These are phyloP conservation scores for Lentinula detonsa DNA, from an alignment of 768 basidiomycete genomes.

Conservation along the genomic window DNA sequence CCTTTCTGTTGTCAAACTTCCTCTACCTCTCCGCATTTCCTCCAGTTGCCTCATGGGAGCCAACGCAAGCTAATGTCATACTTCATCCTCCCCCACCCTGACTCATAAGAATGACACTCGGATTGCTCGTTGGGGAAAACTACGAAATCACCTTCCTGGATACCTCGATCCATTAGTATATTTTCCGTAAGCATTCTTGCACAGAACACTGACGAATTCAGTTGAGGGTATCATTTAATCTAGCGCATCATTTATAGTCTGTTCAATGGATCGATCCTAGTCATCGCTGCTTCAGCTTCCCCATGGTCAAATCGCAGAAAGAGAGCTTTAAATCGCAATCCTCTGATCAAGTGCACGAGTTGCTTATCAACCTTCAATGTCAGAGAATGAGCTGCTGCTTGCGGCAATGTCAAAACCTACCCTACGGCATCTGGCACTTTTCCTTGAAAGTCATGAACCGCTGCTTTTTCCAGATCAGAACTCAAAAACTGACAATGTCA, in stretches of 20 bases:
- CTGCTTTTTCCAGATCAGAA: conserved; percentile 1
- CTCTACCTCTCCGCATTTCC: conserved; percentile 1
- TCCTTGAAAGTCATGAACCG: background rate
- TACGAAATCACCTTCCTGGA: background rate
- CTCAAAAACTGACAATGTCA: background rate
- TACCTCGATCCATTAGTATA: background rate
- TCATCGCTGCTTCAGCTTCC: background rate
- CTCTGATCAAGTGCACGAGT: background rate
- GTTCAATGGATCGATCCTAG: background rate
- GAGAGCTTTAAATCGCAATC: background rate
- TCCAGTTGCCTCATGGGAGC: background rate
- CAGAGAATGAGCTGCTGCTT: background rate
- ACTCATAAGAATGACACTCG: background rate
- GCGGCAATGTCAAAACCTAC: background rate
- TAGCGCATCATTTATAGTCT: background rate
- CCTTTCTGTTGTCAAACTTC: conserved; percentile 4
- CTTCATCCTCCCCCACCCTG: background rate
- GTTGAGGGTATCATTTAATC: no score
- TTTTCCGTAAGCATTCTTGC: no score
- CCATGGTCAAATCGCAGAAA: background rate
- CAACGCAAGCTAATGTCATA: background rate
- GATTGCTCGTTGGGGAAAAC: background rate
- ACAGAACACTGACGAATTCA: no score
- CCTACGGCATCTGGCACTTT: conserved; percentile 2
- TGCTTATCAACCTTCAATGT: conserved; percentile 1